Base-by-base conservation (phyloP, 371 early-diverging fungal species). In the Lichtheimia hyalospora region DNA sequence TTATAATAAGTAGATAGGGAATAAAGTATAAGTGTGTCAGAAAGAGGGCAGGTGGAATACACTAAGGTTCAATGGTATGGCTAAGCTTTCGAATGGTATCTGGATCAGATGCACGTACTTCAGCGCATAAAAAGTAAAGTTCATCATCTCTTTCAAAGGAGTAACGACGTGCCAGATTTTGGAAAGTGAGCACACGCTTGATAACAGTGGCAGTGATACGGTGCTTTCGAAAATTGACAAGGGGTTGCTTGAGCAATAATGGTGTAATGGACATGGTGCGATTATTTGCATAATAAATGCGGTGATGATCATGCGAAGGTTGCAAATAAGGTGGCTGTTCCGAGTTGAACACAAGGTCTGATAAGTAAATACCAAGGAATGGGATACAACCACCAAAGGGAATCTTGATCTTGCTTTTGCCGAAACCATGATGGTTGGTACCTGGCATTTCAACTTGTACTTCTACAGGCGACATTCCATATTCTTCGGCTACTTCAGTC, bases 201-300 rank as follows among this genome's bases (percentile, higher is more conserved):
- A 87, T 83, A 23, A 87, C 76, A 7, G 80, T 83, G 3, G 89
- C 87, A 7, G 80, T 83, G 16, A 81, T 84, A 5, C 87, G 77
- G 55, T 85, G 81, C 55, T 87, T 87, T 25, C 85, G 79, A 57
- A 86, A 81, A 53, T 88, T 85, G 24, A 88, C 79, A 23, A 88
- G 66, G 23, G 75, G 74, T 23, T 82, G 79, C 14, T 62, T 64
- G 12, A 75, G 59, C 8, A 75, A 49, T 0, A 67, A 64, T 7
- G 70, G 59, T 0, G 62, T 59, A 6, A 34, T 49, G 1, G 40
- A 39, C 14, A 61, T 27, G 14, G 54, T 61, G 24, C 54, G 49
- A 4, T 66, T 56, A 6, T 68, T 57, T 21, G 56, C 62, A 15
- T 66, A 54, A 27, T 66, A 71, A 18, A 67, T 69, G 18, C 44